Percentiles rank a stretch among this genome's conserved stretches.
Conservation (phyloP, 192 early-diverging fungal species). For the Backusella psychrophila region DNA sequence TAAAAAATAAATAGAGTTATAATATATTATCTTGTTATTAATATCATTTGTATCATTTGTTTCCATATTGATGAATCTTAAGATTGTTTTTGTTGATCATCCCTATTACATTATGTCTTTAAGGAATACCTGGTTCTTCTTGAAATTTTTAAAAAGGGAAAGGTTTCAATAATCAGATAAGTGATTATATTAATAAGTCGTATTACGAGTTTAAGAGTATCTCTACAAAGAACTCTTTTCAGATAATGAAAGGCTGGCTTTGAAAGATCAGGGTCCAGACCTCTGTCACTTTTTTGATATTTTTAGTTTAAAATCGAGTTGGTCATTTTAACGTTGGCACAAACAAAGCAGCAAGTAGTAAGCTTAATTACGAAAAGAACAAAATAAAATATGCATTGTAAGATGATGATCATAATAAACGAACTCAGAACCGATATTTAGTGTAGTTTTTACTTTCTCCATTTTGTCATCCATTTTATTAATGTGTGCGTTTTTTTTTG, state of each 20-base stretch:
- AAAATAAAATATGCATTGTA: neutral
- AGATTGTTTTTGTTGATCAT: neutral
- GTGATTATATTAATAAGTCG: neutral
- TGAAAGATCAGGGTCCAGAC: neutral
- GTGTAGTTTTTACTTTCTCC: neutral
- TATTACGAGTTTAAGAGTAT: neutral
- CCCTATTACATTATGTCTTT: neutral
- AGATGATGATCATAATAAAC: neutral
- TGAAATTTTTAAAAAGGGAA: neutral
- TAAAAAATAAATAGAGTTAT: slow-evolving; percentile 5
- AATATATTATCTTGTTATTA: neutral
- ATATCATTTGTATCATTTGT: neutral
- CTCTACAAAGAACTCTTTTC: no score
- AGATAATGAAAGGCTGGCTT: neutral
- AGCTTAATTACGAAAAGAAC: neutral
- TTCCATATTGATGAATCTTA: neutral
- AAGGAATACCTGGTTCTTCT: neutral
- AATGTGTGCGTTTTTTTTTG: neutral
- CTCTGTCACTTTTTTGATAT: neutral
- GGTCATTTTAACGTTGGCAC: neutral
- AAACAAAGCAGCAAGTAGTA: neutral
- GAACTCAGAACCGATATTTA: neutral
- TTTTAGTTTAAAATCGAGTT: neutral
- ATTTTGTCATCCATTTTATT: neutral
- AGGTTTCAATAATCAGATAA: neutral